Evolutionary conservation across 768 basidiomycete genomes (phyloP), one percentile per base, ranked within the genome.

Genomic region (Xanthoconium stramineum): DNA sequence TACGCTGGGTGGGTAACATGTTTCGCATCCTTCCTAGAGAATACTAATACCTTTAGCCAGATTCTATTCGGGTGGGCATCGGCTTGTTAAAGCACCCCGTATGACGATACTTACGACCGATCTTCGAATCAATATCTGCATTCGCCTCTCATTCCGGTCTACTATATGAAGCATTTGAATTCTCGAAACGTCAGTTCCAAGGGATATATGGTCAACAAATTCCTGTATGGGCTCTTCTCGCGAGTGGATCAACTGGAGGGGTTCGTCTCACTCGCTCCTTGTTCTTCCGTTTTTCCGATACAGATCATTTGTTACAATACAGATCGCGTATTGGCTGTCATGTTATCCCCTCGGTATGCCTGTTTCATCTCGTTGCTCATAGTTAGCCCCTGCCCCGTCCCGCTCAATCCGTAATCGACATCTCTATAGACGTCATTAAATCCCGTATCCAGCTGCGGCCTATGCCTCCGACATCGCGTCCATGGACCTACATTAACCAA

Each of bases 221-320:
- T 6, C 93, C 94, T 0, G 84, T 93, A 0, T 94, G 93, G 91
- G 86, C 91, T 2, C 72, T 94, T 30, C 75, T 95, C 6, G 84
- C 87, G 0, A 90, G 91, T 51, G 93, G 92, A 7, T 84, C 91
- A 0, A 89, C 83, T 0, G 91, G 91, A 47, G 91, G 91, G 3
- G 89, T 91, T 69, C 44, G 87, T 79, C 30, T 24, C 38, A 15
- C 15, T 5, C 14, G 20, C 6, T 8, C 5, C 9, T 24, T 29
- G 7, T 33, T 6, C 35, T 32, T 50, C 46, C 9, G 24, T 46
- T 19, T 51, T 1, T 17, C 28, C 54, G 15, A 58, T 17, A 15
- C 14, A 0, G 13, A 0, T 38, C 20, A 24, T 11, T 6, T 32
- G 20, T 39, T 24, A 24, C 24, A 24, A 24, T 24, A 24, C 24